phyloP scores from a whole-genome alignment of 2,329 filamentous ascomycete species.

The Calonectria crousiana region DNA sequence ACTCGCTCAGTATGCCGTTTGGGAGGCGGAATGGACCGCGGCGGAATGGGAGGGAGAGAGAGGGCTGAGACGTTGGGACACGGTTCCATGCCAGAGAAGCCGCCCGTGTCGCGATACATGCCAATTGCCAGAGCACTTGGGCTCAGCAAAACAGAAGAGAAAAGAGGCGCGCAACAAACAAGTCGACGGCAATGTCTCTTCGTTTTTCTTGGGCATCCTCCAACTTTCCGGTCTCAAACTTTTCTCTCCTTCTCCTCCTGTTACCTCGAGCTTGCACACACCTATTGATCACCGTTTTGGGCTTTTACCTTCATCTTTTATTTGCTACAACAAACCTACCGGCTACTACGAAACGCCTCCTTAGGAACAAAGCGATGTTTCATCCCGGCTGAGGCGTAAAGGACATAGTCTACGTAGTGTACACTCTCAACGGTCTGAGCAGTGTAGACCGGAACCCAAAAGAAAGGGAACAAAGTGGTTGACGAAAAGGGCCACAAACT shows the following conservation, averaged over 20 bases:
- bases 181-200: neutral
- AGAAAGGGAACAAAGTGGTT: neutral
- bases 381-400: slow-evolving; percentile 8
- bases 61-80: slow-evolving; percentile 20
- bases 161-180: neutral
- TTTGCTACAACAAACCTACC: neutral
- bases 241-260: neutral
- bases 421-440: neutral
- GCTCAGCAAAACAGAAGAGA: neutral
- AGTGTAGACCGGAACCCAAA: neutral
- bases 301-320: neutral
- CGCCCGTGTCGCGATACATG: slow-evolving; percentile 25
- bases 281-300: neutral
- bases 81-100: slow-evolving; percentile 25
- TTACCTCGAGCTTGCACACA: neutral
- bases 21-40: slow-evolving; percentile 16
- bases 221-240: neutral
- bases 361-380: slow-evolving; percentile 11
- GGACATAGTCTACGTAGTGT: neutral
- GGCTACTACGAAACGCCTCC: neutral
- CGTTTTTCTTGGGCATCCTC: neutral
- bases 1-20: neutral
- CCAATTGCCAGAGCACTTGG: slow-evolving; percentile 7
- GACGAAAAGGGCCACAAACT: neutral
- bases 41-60: slow-evolving; percentile 6